Base-by-base conservation (phyloP, 805 yeast species). In the Kodamaea jinghongensis region DNA sequence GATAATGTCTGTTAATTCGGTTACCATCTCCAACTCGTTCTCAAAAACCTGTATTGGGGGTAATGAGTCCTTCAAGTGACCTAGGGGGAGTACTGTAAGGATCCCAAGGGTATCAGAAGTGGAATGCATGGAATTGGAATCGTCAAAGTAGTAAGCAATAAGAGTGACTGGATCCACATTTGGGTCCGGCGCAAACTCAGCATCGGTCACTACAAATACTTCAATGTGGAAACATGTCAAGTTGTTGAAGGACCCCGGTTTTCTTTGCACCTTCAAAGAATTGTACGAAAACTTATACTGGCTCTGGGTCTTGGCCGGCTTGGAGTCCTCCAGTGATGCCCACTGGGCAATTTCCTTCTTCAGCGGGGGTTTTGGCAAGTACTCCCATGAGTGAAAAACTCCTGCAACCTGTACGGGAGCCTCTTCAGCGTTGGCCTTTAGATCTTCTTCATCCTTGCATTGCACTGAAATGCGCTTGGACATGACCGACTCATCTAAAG, bases 171-270 rank as follows among this genome's bases (percentile, higher is more conserved):
- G 65, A 57, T 91, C 95, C 1, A 47, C 31, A 3, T 50, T 41
- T 0, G 96, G 95, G 51, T 88, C 83, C 0, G 97, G 91, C 6
- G 53, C 40, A 34, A 49, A 44, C 2, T 55, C 66, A 0, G 59
- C 71, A n/a, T 78, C 56, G 0, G 83, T 74, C 31, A 73, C 73
- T 0, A 76, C 79, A 58, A 83, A 90, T 0, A 87, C 54, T 51
- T 91, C 98, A 39, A 87, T 46, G 4, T 75, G 65, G 25, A 89
- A 60, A n/a, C 78, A 68, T 0, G 83, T 70, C 51, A 89, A 52
- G 17, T 72, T 63, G 35, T 68, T 70, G 44, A 66, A 75, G 2
- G 63, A 71, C 23, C 55, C 68, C 4, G 70, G 70, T 39, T 53
- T 60, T 48, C 65, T 58, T 29, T 51, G 55, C 27, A 59, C 65